phyloP scores from a whole-genome alignment of 2,329 filamentous ascomycete genomes.

The Aureobasidium pullulans region DNA sequence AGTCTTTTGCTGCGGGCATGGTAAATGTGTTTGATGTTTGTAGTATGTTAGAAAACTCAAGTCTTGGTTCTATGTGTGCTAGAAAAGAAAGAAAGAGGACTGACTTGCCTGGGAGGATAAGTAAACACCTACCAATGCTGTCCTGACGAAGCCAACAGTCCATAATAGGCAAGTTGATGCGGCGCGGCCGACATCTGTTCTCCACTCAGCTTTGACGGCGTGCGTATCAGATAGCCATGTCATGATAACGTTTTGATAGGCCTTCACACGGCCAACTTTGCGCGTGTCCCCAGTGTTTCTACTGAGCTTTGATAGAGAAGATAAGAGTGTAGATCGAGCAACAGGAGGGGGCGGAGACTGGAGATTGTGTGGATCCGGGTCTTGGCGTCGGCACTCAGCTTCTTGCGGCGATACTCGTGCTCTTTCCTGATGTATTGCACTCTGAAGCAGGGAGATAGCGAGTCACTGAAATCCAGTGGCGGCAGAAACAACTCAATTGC shows the following conservation, averaged over 20 bases:
- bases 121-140: not conserved
- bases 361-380: not conserved
- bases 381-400: not conserved
- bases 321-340: slow-evolving; percentile 4
- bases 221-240: not conserved
- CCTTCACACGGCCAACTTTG: not conserved
- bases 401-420: not conserved
- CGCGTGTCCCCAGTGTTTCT: not conserved
- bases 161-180: slow-evolving; percentile 2
- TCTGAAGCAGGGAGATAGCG: no score
- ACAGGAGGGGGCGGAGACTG: not conserved
- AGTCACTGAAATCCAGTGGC: not conserved
- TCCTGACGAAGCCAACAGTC: not conserved
- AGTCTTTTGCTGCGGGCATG: slow-evolving; percentile 14
- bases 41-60: not conserved
- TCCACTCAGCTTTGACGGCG: not conserved
- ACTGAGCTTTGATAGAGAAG: not conserved
- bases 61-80: not conserved
- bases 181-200: not conserved
- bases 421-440: not conserved
- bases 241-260: not conserved
- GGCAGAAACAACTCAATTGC: not conserved
- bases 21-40: not conserved
- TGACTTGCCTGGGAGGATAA: not conserved
- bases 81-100: not conserved